A percentile compares a stretch with the other conserved stretches of the same genome.
phyloP scores from a whole-genome alignment of 1,284 basidiomycete genomes.

The Trametes sp. region DNA sequence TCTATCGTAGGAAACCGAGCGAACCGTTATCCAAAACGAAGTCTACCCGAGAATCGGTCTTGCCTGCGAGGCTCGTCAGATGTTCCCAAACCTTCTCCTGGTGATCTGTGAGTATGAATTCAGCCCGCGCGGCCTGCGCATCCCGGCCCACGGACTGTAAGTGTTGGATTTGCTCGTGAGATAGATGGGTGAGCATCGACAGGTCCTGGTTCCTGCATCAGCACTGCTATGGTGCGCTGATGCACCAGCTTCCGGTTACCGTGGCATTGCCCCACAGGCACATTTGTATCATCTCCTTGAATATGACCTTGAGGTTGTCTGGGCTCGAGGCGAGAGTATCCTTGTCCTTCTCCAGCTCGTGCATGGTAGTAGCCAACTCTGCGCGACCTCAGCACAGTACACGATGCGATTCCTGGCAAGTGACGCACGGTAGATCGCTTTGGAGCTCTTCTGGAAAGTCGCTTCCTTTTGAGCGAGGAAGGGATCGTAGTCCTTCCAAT shows the following conservation, averaged over 20 bases:
- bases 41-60: conserved; percentile 73
- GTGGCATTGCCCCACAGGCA: conserved; percentile 92
- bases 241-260: conserved; percentile 41
- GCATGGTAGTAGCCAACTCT: conserved; percentile 77
- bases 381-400: neutral
- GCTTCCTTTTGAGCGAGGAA: conserved; percentile 85
- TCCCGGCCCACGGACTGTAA: conserved; percentile 85
- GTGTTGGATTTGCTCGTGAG: conserved; percentile 81
- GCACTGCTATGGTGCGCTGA: neutral
- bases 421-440: conserved; percentile 75
- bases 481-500: conserved; percentile 88
- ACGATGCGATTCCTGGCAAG: neutral
- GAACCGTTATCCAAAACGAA: conserved; percentile 92
- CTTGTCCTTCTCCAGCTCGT: conserved; percentile 64
- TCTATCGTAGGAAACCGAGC: conserved; percentile 25
- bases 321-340: conserved; percentile 53
- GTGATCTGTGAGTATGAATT: conserved; percentile 89
- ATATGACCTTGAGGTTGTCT: conserved; percentile 67
- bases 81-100: conserved; percentile 81
- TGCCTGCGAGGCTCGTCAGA: conserved; percentile 55
- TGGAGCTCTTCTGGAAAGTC: conserved; percentile 84
- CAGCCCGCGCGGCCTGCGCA: conserved; percentile 74
- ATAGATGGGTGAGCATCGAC: conserved; percentile 83
- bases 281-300: conserved; percentile 89
- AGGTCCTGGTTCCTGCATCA: conserved; percentile 65